phyloP scores from a whole-genome alignment of 306 rosid species.

The Acacia acuminata region DNA sequence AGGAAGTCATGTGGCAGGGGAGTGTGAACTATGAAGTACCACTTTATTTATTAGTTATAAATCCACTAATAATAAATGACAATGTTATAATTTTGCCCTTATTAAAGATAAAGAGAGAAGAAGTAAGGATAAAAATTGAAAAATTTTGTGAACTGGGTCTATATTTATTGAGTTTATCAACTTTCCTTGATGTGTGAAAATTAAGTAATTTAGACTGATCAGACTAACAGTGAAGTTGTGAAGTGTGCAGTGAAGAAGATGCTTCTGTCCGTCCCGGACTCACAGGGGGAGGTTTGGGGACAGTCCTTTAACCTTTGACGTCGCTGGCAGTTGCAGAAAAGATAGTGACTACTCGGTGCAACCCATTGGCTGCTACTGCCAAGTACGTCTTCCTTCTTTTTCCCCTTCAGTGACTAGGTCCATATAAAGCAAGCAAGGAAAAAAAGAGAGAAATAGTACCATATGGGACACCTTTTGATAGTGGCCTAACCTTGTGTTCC shows the following conservation, averaged over 20 bases:
- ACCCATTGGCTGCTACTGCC: conserved; percentile 60
- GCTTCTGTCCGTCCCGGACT: conserved; percentile 31
- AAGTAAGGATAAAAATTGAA: too few species aligned
- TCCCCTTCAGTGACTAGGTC: conserved; percentile 36
- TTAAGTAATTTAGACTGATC: too few species aligned
- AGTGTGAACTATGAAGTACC: not conserved
- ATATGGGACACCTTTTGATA: conserved; percentile 41
- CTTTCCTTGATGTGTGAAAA: too few species aligned
- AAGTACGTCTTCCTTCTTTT: conserved; percentile 33
- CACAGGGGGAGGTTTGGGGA: conserved; percentile 36
- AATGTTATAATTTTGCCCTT: too few species aligned
- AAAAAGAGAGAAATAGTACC: conserved; percentile 32
- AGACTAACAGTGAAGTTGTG: too few species aligned
- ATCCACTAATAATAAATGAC: too few species aligned
- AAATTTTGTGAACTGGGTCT: too few species aligned
- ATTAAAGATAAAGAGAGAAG: too few species aligned
- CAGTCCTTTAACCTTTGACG: conserved; percentile 48
- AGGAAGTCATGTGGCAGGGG: conserved; percentile 48
- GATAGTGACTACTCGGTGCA: conserved; percentile 55
- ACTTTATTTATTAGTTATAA: too few species aligned
- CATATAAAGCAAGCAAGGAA: conserved; percentile 21
- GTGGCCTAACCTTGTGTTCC: conserved; percentile 54
- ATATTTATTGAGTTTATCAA: too few species aligned
- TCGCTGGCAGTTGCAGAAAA: conserved; percentile 44
- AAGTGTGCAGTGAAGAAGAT: conserved; percentile 29